Base-by-base conservation (phyloP, 140 eudicot species). In the Erigeron philadelphicus region DNA sequence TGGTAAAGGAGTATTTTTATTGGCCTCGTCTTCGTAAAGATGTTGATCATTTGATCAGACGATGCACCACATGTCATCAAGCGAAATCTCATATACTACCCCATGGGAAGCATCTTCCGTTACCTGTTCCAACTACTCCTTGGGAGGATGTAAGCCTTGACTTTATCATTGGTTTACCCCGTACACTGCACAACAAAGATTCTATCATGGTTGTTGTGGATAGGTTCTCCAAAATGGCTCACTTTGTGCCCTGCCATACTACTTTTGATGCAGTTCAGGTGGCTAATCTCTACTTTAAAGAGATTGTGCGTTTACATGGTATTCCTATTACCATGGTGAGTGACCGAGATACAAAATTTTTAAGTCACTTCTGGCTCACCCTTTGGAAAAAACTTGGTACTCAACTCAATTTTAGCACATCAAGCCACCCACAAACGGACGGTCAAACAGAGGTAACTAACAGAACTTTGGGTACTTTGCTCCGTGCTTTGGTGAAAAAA, bases 201-300 rank as follows among this genome's bases (percentile, higher is more conserved):
- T 64, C 15, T 4, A 45, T 64, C 2, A 61, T 35, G 48, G 67
- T 61, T 21, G 67, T 61, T 8, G 67, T 61, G 5, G 48, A 61
- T 12, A 47, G 23, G 12, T 61, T 61, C 48, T 61, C 65, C 7
- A 60, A 60, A 25, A 60, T 60, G 65, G 19, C 67, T 41, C 49
- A 40, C 9, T 62, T 62, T 8, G 3, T 64, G 3, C 15, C 68
- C 9, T 57, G 63, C 1, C 63, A 57, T 19, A 57, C 63, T 42
- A 57, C 63, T 1, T 57, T 19, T 21, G 43, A 57, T 23, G 63
- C 63, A 5, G n/a, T 57, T 21, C 63, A 57, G n/a, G 41, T 57
- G 5, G 63, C 63, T 2, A 19, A 19, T 0, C 42, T 57, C 7
- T 57, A 57, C 11, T 57, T 57, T 17, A 57, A 9, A 9, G 63